Evolutionary conservation across 768 basidiomycete species (phyloP).

Genomic region (Auricularia cornea): DNA sequence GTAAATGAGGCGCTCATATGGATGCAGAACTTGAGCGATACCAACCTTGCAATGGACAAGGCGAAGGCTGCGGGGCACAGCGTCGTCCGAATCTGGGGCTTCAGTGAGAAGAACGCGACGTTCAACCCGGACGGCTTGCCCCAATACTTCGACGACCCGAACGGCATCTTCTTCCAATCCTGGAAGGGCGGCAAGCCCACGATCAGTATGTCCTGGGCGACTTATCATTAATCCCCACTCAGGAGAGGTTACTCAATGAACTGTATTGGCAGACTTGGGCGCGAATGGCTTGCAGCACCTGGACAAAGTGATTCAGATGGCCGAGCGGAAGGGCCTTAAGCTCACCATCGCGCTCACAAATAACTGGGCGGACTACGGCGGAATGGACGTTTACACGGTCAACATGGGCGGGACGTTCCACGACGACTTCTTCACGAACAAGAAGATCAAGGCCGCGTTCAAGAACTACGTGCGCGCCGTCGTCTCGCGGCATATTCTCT

Average conservation of each 20-base stretch:
- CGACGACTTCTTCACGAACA: conserved; percentile 13
- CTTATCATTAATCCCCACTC: too few species aligned
- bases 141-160: conserved; percentile 8
- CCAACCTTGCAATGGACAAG: conserved; percentile 10
- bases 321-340: conserved; percentile 11
- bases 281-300: conserved; percentile 8
- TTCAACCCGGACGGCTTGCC: conserved; percentile 7
- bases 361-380: conserved; percentile 11
- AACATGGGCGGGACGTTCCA: conserved; percentile 11
- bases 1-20: background rate
- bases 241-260: background rate
- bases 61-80: conserved; percentile 7
- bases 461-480: conserved; percentile 12
- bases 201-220: conserved; percentile 10
- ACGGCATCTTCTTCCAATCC: conserved; percentile 10
- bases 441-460: conserved; percentile 10
- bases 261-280: conserved; percentile 6
- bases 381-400: conserved; percentile 10
- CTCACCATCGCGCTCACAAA: conserved; percentile 12
- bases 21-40: conserved; percentile 6
- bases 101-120: conserved; percentile 10
- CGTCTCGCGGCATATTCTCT: conserved; percentile 7
- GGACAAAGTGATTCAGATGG: conserved; percentile 11
- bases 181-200: conserved; percentile 8
- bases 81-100: conserved; percentile 11